Conservation (phyloP, 2,329 filamentous ascomycete species). For the Epichloe bromicola region DNA sequence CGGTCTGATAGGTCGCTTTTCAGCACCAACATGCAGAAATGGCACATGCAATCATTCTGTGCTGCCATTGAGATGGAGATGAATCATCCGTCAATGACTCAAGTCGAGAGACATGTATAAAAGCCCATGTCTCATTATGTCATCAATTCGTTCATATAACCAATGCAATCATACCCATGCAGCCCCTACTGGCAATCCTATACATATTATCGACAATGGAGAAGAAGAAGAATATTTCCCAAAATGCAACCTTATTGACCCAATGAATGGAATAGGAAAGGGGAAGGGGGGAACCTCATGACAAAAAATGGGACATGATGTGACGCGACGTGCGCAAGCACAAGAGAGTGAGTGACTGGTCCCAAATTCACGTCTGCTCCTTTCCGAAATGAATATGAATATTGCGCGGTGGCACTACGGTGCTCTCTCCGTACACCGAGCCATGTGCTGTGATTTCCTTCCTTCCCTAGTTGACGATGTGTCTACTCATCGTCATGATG, state of each 20-base stretch:
- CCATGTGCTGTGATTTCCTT: not conserved
- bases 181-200: conserved; percentile 8
- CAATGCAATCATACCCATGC: conserved; percentile 21
- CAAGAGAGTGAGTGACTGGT: conserved; percentile 3
- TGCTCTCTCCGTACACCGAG: not conserved
- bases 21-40: not conserved
- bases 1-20: not conserved
- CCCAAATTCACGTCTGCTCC: not conserved
- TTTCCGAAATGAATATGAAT: not conserved
- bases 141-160: conserved; percentile 23
- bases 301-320: not conserved
- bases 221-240: not conserved
- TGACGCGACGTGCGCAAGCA: conserved; percentile 1
- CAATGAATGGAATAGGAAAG: not conserved
- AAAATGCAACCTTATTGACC: not conserved
- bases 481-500: not conserved
- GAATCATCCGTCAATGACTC: not conserved
- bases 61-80: no score
- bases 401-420: not conserved
- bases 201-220: conserved; percentile 12
- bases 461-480: not conserved
- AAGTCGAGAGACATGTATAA: not conserved
- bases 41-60: no score
- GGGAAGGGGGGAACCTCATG: not conserved
- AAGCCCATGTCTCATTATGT: conserved; percentile 11